Base-by-base conservation (phyloP, 441 rosid species). In the Syzygium syzygioides region DNA sequence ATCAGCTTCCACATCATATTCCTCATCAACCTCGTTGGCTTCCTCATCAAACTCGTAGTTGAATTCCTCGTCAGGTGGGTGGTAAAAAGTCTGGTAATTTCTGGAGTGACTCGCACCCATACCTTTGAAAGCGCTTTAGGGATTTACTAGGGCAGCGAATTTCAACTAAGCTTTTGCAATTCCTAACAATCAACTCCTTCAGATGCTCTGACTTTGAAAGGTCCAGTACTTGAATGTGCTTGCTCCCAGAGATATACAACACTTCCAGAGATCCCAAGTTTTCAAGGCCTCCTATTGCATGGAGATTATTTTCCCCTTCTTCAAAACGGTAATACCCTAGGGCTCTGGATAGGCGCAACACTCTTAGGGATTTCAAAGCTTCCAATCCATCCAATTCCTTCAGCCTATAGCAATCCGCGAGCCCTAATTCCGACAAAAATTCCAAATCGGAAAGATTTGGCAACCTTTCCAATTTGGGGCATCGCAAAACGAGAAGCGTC, bases 401-500 rank as follows among this genome's bases (percentile, higher is more conserved):
- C 2, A 59, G 64, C 30, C 15, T 15, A 2, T 59, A 0, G n/a
- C 62, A 23, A 0, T 0, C 1, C 14, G 0, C 0, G 28, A 23
- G 25, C 1, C 0, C 0, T 57, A 57, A 57, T 2, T 23, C 3
- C 28, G 5, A 57, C 62, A 57, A 57, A 10, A 10, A 57, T 57
- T 25, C 28, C 62, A 57, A 57, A 25, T 25, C 6, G 14, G 6
- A 57, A 25, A 57, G 62, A 9, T 57, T 57, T 57, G n/a, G 62
- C 3, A 57, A 57, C 28, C 14, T 57, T 57, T 25, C 30, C 60
- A 56, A 1, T 25, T 57, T 57, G n/a, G n/a, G 62, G 9, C 14
- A 57, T 0, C 0, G 0, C 0, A 0, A 0, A 57, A 57, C 1
- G 6, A 0, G 0, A 25, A 57, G 14, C 14, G 0, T 25, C 0